Percentiles rank a stretch among this genome's conserved stretches.
These are phyloP conservation scores for Triticum timopheevii DNA, from an alignment of 176 grass and related monocot species.

Conservation along the genomic window DNA sequence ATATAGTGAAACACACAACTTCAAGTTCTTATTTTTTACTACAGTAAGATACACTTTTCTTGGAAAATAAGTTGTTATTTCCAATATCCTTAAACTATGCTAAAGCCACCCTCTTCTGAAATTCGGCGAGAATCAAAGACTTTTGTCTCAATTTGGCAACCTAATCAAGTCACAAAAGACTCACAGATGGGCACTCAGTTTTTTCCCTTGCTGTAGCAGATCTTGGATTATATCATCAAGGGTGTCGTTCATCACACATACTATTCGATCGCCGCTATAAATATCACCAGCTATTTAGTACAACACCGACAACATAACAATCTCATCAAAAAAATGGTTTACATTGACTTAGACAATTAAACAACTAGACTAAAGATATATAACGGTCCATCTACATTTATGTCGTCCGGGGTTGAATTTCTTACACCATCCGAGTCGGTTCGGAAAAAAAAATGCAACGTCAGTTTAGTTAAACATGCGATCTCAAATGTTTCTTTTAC, in stretches of 20 bases:
- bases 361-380: neutral
- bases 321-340: neutral
- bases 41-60: too few species aligned
- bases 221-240: neutral
- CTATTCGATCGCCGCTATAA: neutral
- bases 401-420: too few species aligned
- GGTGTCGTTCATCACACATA: neutral
- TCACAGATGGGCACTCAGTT: neutral
- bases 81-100: too few species aligned
- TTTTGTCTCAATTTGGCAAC: neutral
- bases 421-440: neutral
- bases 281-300: neutral
- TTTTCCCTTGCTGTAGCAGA: neutral
- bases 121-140: neutral
- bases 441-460: neutral
- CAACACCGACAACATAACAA: neutral
- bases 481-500: neutral
- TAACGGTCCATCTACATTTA: neutral
- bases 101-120: too few species aligned
- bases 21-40: too few species aligned
- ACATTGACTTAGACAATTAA: neutral
- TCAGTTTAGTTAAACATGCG: neutral
- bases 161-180: neutral
- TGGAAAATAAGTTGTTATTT: too few species aligned
- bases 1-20: too few species aligned